Percentiles rank a stretch among this genome's conserved stretches.
Evolutionary conservation across 352 stramenopile species (phyloP).

Genomic region (Thraustochytrium sp.): DNA sequence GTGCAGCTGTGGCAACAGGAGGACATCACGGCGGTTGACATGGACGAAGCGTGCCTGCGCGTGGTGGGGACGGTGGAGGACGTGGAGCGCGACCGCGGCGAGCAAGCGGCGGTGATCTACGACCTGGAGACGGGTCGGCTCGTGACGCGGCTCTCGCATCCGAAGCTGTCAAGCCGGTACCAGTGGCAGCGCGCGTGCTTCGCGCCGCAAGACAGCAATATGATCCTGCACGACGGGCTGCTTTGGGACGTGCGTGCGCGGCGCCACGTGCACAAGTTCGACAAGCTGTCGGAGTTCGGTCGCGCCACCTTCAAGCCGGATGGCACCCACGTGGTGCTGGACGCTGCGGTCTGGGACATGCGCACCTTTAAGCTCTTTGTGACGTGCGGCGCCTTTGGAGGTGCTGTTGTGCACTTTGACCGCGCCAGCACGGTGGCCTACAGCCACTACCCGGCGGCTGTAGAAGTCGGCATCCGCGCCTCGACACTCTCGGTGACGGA

Average conservation of each 20-base stretch:
- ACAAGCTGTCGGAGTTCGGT: conserved; percentile 73
- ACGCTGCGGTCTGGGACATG: conserved; percentile 76
- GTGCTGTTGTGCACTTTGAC: conserved; percentile 68
- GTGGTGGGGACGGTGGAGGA: conserved; percentile 3
- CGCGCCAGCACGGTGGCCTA: conserved; percentile 63
- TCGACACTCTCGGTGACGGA: conserved; percentile 9
- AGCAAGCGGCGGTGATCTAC: conserved; percentile 16
- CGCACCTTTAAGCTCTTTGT: conserved; percentile 72
- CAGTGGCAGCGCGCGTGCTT: conserved; percentile 32
- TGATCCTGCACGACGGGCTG: conserved; percentile 32
- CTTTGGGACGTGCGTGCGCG: conserved; percentile 46
- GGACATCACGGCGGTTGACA: conserved; percentile 4
- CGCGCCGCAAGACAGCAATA: conserved; percentile 14
- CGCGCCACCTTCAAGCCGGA: conserved; percentile 71
- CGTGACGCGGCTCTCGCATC: background rate
- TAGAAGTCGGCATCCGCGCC: background rate
- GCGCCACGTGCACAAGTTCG: conserved; percentile 70
- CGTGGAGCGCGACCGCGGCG: background rate
- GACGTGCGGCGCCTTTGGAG: conserved; percentile 72
- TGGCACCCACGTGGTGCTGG: conserved; percentile 75
- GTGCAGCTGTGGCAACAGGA: conserved; percentile 8
- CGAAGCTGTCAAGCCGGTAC: conserved; percentile 36
- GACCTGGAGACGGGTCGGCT: background rate
- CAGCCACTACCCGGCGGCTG: conserved; percentile 59
- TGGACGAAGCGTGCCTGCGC: background rate